phyloP scores from a whole-genome alignment of 2,329 filamentous ascomycete species.

The Ophiostoma fasciatum region DNA sequence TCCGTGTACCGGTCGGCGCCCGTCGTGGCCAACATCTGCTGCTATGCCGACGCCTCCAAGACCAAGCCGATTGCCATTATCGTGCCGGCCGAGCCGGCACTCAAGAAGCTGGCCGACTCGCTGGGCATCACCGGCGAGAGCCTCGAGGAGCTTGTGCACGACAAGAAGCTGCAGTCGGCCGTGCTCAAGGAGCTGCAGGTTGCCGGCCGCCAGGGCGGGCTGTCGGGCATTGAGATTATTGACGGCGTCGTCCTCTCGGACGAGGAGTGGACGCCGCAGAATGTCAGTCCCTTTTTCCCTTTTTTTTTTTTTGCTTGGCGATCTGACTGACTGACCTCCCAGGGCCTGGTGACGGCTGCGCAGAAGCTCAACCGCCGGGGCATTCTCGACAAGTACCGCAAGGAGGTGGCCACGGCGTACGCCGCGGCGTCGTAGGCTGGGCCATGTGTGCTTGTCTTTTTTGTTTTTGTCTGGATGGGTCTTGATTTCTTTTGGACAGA shows the following conservation, averaged over 20 bases:
- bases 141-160: conserved; percentile 52
- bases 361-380: conserved; percentile 60
- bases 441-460: no score
- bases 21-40: conserved; percentile 41
- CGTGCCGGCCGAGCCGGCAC: conserved; percentile 38
- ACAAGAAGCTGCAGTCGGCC: conserved; percentile 46
- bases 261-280: conserved; percentile 63
- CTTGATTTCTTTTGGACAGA: not conserved
- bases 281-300: no score
- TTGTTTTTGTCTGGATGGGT: not conserved
- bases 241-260: conserved; percentile 56
- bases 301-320: no score
- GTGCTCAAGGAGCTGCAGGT: conserved; percentile 52
- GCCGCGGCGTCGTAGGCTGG: conserved; percentile 19
- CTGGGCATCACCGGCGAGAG: conserved; percentile 33
- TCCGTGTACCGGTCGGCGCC: conserved; percentile 35
- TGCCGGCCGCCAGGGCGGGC: conserved; percentile 44
- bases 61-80: conserved; percentile 41
- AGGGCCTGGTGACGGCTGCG: conserved; percentile 53
- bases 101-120: conserved; percentile 34
- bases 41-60: conserved; percentile 36
- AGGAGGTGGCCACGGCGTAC: conserved; percentile 47
- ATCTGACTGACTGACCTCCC: no score
- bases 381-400: conserved; percentile 46
- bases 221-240: conserved; percentile 54